phyloP scores from a whole-genome alignment of 2,329 filamentous ascomycete species.

The Fusarium piperis region DNA sequence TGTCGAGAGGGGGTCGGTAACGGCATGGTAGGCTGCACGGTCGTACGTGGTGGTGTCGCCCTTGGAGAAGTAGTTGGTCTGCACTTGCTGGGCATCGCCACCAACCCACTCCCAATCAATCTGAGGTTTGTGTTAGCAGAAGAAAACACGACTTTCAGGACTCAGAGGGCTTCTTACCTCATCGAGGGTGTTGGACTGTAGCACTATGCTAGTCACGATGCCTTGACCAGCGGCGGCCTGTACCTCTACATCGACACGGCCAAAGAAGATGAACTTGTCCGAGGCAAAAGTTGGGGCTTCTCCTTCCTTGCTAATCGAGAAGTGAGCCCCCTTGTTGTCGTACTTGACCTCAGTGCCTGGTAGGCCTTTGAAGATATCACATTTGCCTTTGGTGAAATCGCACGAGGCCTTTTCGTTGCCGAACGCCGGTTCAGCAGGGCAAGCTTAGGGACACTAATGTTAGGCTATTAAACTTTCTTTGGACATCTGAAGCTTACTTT shows the following conservation, averaged over 20 bases:
- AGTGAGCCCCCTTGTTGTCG: conserved; percentile 60
- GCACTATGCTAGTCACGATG: conserved; percentile 86
- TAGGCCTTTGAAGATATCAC: conserved; percentile 59
- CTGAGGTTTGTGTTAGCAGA: conserved; percentile 50
- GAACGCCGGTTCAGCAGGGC: conserved; percentile 79
- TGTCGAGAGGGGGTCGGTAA: conserved; percentile 63
- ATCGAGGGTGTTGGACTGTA: conserved; percentile 89
- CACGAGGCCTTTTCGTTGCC: conserved; percentile 66
- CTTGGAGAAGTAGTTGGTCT: conserved; percentile 86
- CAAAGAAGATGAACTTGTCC: conserved; percentile 96
- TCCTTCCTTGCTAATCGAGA: conserved; percentile 72
- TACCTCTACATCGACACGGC: conserved; percentile 79
- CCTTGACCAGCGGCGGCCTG: conserved; percentile 82
- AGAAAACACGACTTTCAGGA: not conserved
- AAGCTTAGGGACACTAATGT: conserved; percentile 53
- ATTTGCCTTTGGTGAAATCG: conserved; percentile 80
- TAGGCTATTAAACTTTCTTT: not conserved
- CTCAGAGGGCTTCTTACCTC: conserved; percentile 33
- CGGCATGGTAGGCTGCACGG: conserved; percentile 68
- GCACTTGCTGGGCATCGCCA: conserved; percentile 74
- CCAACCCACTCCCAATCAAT: conserved; percentile 97
- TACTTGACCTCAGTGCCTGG: conserved; percentile 60
- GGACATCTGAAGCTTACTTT: conserved; percentile 47
- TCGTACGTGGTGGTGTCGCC: conserved; percentile 74
- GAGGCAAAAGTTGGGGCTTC: conserved; percentile 77